A percentile compares a stretch with the other conserved stretches of the same genome.
Conservation (phyloP, 345 rosid genomes). For the Citrus unshiu region DNA sequence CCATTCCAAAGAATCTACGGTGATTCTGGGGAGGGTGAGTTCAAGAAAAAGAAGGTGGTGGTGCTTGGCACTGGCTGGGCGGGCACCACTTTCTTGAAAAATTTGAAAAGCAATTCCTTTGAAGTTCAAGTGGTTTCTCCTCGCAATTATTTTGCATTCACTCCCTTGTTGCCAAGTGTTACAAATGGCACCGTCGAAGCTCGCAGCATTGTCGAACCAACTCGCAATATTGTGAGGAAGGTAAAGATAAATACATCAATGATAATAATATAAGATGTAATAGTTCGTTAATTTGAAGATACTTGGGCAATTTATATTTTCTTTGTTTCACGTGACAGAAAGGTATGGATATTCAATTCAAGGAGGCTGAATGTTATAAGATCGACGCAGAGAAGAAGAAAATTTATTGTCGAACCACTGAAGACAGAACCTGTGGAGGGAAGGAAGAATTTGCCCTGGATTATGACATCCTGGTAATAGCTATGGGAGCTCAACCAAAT, state of each 20-base stretch:
- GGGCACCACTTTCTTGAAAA: conserved; percentile 65
- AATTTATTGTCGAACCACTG: conserved; percentile 44
- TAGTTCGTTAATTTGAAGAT: background rate
- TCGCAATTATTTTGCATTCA: conserved; percentile 75
- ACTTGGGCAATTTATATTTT: background rate
- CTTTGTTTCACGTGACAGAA: conserved; percentile 33
- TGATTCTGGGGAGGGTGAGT: conserved; percentile 14
- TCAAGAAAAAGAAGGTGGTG: conserved; percentile 64
- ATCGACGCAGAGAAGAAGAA: conserved; percentile 59
- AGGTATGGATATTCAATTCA: conserved; percentile 39
- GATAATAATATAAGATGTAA: background rate
- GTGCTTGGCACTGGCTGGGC: conserved; percentile 90
- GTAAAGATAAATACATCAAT: conserved; percentile 20
- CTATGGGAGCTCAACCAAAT: conserved; percentile 68
- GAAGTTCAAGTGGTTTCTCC: conserved; percentile 77
- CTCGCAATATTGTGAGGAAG: conserved; percentile 58
- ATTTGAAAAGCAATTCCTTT: conserved; percentile 45
- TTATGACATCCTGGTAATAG: conserved; percentile 61
- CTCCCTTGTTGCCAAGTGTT: conserved; percentile 81
- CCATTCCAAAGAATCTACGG: conserved; percentile 17
- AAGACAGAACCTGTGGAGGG: conserved; percentile 32
- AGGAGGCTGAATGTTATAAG: conserved; percentile 70
- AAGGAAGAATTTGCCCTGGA: conserved; percentile 61
- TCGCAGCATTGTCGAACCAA: conserved; percentile 83
- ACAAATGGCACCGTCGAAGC: conserved; percentile 85